A percentile compares a stretch with the other conserved stretches of the same genome.
Evolutionary conservation across 2,329 filamentous ascomycete species (phyloP).

Genomic region (Bipolaris sorokiniana): DNA sequence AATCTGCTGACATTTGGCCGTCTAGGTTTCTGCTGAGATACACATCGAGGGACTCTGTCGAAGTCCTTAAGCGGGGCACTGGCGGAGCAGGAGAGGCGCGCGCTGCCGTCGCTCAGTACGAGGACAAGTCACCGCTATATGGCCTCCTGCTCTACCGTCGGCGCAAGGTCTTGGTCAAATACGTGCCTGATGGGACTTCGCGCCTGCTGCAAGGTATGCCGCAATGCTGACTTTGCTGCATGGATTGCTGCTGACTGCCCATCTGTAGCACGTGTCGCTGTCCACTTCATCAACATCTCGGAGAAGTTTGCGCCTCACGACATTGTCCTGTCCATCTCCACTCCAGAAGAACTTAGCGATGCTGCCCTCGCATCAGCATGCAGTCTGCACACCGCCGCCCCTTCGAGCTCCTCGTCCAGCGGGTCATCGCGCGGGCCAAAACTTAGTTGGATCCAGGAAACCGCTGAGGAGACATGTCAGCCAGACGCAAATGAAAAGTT

Average conservation of each 20-base stretch:
- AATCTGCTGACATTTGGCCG: constrained; percentile 28
- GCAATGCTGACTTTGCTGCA: background rate
- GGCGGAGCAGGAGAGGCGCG: constrained; percentile 86
- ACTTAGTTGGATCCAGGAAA: constrained; percentile 92
- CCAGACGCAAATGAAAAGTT: constrained; percentile 24
- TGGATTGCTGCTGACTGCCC: background rate
- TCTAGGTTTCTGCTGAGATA: constrained; percentile 94
- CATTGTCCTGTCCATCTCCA: constrained; percentile 77
- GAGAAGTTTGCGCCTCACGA: constrained; percentile 84
- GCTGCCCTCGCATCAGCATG: constrained; percentile 86
- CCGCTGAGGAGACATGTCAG: constrained; percentile 74
- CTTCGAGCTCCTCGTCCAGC: constrained; percentile 82
- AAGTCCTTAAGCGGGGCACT: constrained; percentile 75
- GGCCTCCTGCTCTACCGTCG: constrained; percentile 89
- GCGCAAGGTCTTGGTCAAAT: constrained; percentile 90
- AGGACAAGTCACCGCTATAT: constrained; percentile 86
- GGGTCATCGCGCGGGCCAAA: constrained; percentile 76
- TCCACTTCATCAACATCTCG: constrained; percentile 67
- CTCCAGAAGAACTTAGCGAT: constrained; percentile 81
- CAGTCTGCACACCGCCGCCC: constrained; percentile 84
- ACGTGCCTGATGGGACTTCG: constrained; percentile 88
- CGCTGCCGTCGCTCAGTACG: constrained; percentile 75
- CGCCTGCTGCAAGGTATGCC: constrained; percentile 85
- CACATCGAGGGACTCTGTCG: constrained; percentile 83
- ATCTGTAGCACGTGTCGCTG: constrained; percentile 76